Base-by-base conservation (phyloP, 257 asterid species). In the Thymus mandschuricus region DNA sequence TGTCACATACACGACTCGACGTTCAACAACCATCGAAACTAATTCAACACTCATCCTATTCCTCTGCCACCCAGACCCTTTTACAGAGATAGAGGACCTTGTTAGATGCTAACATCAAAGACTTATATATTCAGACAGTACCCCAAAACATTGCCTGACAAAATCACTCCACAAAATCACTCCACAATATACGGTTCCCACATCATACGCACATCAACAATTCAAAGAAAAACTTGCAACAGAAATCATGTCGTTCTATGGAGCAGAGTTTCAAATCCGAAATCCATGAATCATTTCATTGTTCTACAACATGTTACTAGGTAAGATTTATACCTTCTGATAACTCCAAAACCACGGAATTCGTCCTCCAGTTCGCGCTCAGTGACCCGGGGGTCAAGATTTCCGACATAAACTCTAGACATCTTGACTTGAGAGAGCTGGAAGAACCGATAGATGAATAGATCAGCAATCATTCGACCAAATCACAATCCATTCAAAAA, bases 311-410 rank as follows among this genome's bases (percentile, higher is more conserved):
- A 21, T 21, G 21, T 40, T 40, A 41, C 67, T 27, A 62, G 9
- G 2, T 31, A n/a, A 2, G 38, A 28, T 10, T 10, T 12, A 50
- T 73, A 92, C 96, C 96, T 92, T 80, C 96, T 81, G 75, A 92
- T 89, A 60, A 84, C 89, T 74, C 98, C 96, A 75, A 83, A 92
- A 5, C 33, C 77, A 46, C 96, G 96, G 76, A 88, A 92, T 73
- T 86, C 98, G 76, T 92, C 98, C 76, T 92, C 98, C 9, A 92
- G 96, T n/a, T 89, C 98, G 8, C 96, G 88, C 74, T 92, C 98
- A 46, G 90, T 80, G 66, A 89, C 98, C 21, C 96, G 87, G 13
- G 96, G 94, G 79, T 92, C 96, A 84, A 92, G 71, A 76, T 89
- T 92, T 21, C 98, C 96, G 44, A 92, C 81, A 31, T 89, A 92